Conservation (phyloP, 106 monocot species). For the Xerophyta viscosa region DNA sequence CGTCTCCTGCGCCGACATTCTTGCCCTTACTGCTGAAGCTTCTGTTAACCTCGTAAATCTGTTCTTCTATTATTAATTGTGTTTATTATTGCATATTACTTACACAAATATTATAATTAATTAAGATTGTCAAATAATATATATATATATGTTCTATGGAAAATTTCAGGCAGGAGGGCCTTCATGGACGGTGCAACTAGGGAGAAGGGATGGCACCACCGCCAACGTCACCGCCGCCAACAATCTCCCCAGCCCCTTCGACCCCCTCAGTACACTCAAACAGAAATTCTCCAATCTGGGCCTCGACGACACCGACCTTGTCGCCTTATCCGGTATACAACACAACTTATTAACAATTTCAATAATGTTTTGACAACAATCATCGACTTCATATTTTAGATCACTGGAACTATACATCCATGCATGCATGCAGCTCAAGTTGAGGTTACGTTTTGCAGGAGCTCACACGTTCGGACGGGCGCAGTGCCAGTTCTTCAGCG, state of each 20-base stretch:
- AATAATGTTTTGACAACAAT: no score
- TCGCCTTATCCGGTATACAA: slow-evolving; percentile 32
- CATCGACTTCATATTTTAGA: no score
- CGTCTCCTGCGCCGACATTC: slow-evolving; percentile 54
- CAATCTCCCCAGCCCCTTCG: slow-evolving; percentile 38
- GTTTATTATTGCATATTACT: no score
- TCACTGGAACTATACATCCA: no score
- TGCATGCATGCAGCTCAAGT: no score
- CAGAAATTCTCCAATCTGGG: slow-evolving; percentile 33
- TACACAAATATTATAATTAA: no score
- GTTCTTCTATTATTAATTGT: neutral
- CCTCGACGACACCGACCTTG: slow-evolving; percentile 34
- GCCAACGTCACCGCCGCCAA: slow-evolving; percentile 21
- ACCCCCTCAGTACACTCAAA: slow-evolving; percentile 17
- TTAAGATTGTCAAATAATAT: no score
- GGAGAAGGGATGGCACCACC: slow-evolving; percentile 43
- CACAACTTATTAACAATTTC: no score
- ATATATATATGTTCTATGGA: no score
- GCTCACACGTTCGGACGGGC: slow-evolving; percentile 47
- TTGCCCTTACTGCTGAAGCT: slow-evolving; percentile 34
- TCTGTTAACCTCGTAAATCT: slow-evolving; percentile 26
- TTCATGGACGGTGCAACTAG: slow-evolving; percentile 32
- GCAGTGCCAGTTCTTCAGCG: slow-evolving; percentile 23
- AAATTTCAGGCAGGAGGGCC: slow-evolving; percentile 43
- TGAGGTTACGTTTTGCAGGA: slow-evolving; percentile 14